phyloP scores from a whole-genome alignment of 306 rosid genomes.

The Begonia masoniana region DNA sequence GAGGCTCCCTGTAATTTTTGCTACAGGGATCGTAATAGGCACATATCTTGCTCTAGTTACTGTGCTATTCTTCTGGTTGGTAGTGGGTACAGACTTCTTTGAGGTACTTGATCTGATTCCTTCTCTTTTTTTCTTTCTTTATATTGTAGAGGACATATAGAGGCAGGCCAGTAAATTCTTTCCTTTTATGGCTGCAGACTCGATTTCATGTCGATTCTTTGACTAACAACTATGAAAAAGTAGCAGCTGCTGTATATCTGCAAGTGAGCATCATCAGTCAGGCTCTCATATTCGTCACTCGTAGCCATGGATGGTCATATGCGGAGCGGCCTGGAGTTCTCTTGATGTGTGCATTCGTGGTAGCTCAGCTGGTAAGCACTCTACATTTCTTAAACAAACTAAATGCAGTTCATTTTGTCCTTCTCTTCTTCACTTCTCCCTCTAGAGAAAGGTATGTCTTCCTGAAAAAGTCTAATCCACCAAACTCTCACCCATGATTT shows the following conservation, averaged over 20 bases:
- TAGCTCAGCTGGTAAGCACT: conserved; percentile 66
- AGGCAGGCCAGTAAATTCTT: conserved; percentile 4
- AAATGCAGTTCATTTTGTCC: background rate
- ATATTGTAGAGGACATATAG: background rate
- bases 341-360: conserved; percentile 63
- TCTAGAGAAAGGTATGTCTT: background rate
- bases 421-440: background rate
- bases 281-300: conserved; percentile 80
- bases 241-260: conserved; percentile 65
- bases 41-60: conserved; percentile 74
- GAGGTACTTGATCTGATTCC: conserved; percentile 30
- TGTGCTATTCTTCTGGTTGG: conserved; percentile 55
- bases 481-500: background rate
- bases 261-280: conserved; percentile 87
- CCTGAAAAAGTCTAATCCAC: background rate
- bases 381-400: background rate
- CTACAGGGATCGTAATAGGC: conserved; percentile 74
- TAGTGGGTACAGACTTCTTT: conserved; percentile 54
- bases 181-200: conserved; percentile 30
- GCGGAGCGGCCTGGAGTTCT: conserved; percentile 67
- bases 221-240: conserved; percentile 40
- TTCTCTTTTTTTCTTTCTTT: background rate
- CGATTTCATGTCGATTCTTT: conserved; percentile 40
- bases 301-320: conserved; percentile 68
- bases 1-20: conserved; percentile 81